Conservation (phyloP, 2,329 filamentous ascomycete genomes). For the Aspergillus flavus region DNA sequence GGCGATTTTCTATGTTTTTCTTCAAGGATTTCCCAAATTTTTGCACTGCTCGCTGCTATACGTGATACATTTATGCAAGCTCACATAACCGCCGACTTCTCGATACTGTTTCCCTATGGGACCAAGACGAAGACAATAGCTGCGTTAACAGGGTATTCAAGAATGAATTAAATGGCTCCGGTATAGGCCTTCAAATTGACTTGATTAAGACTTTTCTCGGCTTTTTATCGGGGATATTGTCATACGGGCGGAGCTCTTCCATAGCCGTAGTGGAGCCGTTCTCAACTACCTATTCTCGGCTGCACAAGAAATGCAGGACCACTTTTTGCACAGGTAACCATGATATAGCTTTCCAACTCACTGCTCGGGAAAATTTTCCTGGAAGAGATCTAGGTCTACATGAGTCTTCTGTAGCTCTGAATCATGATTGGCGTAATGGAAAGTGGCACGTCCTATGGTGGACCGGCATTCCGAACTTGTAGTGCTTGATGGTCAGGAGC, state of each 20-base stretch:
- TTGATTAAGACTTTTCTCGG: background rate
- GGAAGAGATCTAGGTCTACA: background rate
- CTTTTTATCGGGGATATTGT: background rate
- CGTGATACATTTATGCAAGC: background rate
- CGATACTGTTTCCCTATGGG: background rate
- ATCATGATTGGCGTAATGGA: background rate
- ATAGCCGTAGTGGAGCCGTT: no score
- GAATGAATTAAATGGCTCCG: background rate
- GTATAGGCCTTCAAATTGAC: background rate
- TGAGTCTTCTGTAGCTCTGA: background rate
- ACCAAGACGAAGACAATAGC: background rate
- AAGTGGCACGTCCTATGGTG: background rate
- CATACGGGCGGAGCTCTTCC: background rate
- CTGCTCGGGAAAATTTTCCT: background rate
- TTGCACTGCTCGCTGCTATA: background rate
- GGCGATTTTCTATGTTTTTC: background rate
- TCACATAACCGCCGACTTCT: background rate
- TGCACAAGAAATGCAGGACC: background rate
- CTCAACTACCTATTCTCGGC: background rate
- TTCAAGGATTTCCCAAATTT: background rate
- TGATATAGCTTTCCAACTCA: background rate
- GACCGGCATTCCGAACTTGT: background rate
- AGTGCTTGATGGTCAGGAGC: background rate
- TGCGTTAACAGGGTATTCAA: background rate
- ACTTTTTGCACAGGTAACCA: background rate